Evolutionary conservation across 805 yeast species (phyloP), one percentile per base, ranked within the genome.

Genomic region (Saccharomycopsis sp.): DNA sequence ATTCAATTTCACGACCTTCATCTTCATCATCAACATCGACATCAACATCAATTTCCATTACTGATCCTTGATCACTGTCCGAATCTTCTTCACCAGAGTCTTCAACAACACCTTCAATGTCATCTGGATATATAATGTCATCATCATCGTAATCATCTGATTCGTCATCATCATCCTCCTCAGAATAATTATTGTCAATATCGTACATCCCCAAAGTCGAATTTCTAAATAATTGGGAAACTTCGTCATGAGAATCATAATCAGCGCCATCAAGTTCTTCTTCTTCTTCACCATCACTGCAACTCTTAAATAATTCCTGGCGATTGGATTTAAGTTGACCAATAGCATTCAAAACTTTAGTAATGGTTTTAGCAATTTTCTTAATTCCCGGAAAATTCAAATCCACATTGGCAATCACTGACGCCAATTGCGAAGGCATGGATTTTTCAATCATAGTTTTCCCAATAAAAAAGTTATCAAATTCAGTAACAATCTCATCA

Each of bases 141-240:
- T 56, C 62, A 20, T 61, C 61, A 21, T 61, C 67, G 19, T 62
- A 73, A 46, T 66, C 73, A 6, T 68, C 74, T 41, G 19, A 57
- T 50, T 68, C 79, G 21, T 70, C 75, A 21, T 68, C 72, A 33
- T 71, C 78, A 6, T 74, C 80, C 9, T 75, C 82, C 27, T 79
- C 83, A 36, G 75, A 75, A 51, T 77, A 82, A 28, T 75, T 72
- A 41, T 81, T 93, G 27, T 73, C 85, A 32, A 85, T 80, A 54
- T 90, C 97, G 59, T 83, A 90, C 94, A 90, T 89, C 1, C 96
- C 97, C 33, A 90, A 68, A 0, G 97, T 85, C 0, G 97, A 89
- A 58, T 93, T 89, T 32, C 82, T 69, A 61, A 90, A 79, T 56
- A 89, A 67, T 59, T 89, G 89, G 0, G 95, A 88, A 0, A 88